These are phyloP conservation scores for Paramecium pentaurelia DNA, from an alignment of 73 alveolate genomes.

Conservation along the genomic window DNA sequence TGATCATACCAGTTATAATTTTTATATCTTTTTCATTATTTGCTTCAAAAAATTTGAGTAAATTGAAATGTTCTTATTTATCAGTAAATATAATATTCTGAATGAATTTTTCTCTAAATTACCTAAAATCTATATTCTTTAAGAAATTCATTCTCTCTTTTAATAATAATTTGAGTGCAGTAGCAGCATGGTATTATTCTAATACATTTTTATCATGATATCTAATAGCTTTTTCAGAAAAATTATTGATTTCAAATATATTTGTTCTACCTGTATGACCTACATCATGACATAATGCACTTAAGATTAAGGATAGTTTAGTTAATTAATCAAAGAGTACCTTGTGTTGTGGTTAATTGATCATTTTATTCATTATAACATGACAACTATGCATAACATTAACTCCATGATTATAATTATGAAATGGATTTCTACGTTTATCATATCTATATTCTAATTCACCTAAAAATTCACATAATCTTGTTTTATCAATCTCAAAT, in stretches of 20 bases:
- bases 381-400: conserved; percentile 65
- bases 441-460: conserved; percentile 50
- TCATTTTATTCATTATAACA: conserved; percentile 20
- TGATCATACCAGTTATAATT: conserved; percentile 13
- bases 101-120: conserved; percentile 80
- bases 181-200: conserved; percentile 85
- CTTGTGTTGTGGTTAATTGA: not conserved
- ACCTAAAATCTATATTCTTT: conserved; percentile 55
- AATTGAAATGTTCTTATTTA: conserved; percentile 78
- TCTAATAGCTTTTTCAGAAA: conserved; percentile 71
- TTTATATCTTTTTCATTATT: conserved; percentile 48
- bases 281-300: conserved; percentile 81
- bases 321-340: not conserved
- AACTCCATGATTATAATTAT: conserved; percentile 63
- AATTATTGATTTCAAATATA: conserved; percentile 64
- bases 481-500: not conserved
- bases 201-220: conserved; percentile 85
- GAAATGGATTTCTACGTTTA: conserved; percentile 66
- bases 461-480: conserved; percentile 39
- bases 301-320: not conserved
- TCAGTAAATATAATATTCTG: conserved; percentile 86
- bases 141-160: conserved; percentile 65
- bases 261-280: conserved; percentile 88
- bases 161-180: conserved; percentile 66
- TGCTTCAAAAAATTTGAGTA: conserved; percentile 43